phyloP scores from a whole-genome alignment of 2,329 filamentous ascomycete species.

The Sporothrix schenckii region DNA sequence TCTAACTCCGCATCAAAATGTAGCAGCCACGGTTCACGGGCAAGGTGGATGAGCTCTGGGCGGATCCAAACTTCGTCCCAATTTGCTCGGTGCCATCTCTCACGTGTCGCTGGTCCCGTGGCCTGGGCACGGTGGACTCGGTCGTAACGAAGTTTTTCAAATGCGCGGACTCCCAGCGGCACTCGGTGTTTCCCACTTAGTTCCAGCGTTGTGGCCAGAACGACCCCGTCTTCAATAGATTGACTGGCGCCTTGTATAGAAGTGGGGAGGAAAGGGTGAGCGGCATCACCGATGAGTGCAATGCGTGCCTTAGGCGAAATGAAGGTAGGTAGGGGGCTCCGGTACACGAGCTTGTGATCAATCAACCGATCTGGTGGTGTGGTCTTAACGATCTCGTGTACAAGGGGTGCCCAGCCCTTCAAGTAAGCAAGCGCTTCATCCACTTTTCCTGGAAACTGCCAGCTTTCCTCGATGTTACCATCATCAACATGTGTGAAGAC shows the following conservation, averaged over 20 bases:
- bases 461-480: conserved; percentile 52
- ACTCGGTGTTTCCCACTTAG: conserved; percentile 43
- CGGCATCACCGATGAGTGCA: conserved; percentile 47
- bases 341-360: conserved; percentile 47
- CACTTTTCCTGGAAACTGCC: conserved; percentile 50
- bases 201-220: conserved; percentile 44
- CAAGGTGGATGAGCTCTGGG: conserved; percentile 50
- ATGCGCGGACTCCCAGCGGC: conserved; percentile 48
- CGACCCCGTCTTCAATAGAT: conserved; percentile 48
- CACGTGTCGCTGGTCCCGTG: conserved; percentile 51
- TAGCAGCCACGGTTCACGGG: conserved; percentile 54
- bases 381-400: conserved; percentile 48
- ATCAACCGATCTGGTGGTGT: conserved; percentile 38
- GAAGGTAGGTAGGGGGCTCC: conserved; percentile 42
- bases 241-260: conserved; percentile 48
- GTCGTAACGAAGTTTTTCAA: conserved; percentile 52
- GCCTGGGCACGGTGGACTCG: conserved; percentile 53
- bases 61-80: conserved; percentile 51
- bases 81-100: conserved; percentile 57
- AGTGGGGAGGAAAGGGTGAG: conserved; percentile 48
- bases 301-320: conserved; percentile 43
- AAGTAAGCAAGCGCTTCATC: conserved; percentile 50
- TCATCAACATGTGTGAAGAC: conserved; percentile 55
- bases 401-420: conserved; percentile 47
- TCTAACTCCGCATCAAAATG: conserved; percentile 54